A percentile compares a stretch with the other conserved stretches of the same genome.
These are phyloP conservation scores for Euphrasia arctica DNA, from an alignment of 305 asterid genomes.

Conservation along the genomic window DNA sequence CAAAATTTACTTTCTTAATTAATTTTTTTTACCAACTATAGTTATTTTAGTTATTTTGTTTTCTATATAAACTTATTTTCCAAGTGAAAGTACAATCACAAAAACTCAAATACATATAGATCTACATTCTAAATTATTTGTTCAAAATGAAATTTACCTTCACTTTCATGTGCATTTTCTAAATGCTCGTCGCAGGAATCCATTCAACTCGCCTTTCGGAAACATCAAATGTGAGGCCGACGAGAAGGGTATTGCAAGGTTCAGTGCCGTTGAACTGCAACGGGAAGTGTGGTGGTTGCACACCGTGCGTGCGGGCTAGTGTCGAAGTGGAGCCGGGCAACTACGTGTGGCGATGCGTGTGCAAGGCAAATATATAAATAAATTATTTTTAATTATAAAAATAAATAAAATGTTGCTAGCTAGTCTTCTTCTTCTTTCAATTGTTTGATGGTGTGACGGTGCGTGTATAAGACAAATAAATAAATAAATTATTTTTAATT, in stretches of 20 bases:
- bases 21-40: no score
- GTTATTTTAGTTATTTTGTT: no score
- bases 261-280: constrained; percentile 15
- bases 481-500: no score
- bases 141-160: constrained; percentile 13
- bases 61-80: no score
- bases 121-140: no score
- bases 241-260: constrained; percentile 15
- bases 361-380: not conserved
- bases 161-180: constrained; percentile 4
- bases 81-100: no score
- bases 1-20: no score
- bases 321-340: not conserved
- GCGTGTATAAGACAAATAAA: no score
- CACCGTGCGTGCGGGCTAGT: constrained; percentile 14
- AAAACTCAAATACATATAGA: no score
- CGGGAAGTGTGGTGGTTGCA: constrained; percentile 16
- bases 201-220: not conserved
- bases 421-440: not conserved
- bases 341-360: constrained; percentile 10
- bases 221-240: not conserved
- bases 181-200: not conserved
- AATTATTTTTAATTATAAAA: not conserved
- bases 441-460: no score
- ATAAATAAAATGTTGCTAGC: not conserved